Conservation (phyloP, 2,329 filamentous ascomycete species). For the Trichoderma semiorbis region DNA sequence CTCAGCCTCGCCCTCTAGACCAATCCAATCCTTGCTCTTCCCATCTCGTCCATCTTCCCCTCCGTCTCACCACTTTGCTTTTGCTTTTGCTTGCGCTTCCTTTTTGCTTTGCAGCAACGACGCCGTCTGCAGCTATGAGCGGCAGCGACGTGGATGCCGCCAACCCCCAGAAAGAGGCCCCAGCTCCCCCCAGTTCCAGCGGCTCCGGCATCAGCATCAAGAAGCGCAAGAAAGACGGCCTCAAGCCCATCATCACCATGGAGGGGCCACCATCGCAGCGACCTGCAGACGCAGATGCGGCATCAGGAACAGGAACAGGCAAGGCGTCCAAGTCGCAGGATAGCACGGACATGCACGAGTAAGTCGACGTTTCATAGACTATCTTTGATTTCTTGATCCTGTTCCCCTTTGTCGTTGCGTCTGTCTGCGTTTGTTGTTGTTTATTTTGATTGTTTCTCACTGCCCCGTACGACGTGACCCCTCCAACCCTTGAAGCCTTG, state of each 20-base stretch:
- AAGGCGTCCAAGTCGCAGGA: background rate
- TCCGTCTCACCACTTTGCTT: background rate
- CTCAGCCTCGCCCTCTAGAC: background rate
- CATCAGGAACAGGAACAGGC: background rate
- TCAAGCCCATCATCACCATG: constrained; percentile 74
- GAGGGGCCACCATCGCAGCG: constrained; percentile 38
- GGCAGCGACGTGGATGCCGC: constrained; percentile 30
- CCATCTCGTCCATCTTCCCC: background rate
- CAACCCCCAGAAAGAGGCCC: constrained; percentile 21
- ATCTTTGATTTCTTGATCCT: background rate
- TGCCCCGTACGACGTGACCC: background rate
- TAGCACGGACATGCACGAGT: background rate
- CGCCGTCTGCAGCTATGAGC: constrained; percentile 24
- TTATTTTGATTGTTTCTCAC: constrained; percentile 28
- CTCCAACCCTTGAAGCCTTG: constrained; percentile 1
- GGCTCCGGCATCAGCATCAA: constrained; percentile 43
- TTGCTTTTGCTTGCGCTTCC: background rate
- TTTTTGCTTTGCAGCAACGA: background rate
- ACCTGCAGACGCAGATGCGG: constrained; percentile 7
- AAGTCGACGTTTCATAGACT: background rate
- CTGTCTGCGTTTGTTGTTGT: background rate
- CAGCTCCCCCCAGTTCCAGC: constrained; percentile 25
- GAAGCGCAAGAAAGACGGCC: constrained; percentile 71
- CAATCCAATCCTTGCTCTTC: background rate
- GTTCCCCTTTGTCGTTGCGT: background rate